Conservation (phyloP, 768 basidiomycete genomes). For the Russula lepida region DNA sequence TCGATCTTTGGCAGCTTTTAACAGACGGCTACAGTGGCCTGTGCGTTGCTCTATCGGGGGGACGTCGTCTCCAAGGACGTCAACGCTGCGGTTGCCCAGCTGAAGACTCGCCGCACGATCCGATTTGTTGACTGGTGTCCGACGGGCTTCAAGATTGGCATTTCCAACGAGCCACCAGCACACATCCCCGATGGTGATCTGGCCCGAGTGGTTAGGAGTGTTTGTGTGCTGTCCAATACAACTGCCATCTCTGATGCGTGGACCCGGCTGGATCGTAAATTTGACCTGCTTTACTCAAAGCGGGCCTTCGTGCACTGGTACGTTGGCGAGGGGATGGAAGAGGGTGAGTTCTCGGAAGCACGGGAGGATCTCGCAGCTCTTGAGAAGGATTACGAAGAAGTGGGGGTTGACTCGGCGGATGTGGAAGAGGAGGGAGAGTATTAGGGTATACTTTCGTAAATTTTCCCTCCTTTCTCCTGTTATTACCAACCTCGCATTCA, state of each 20-base stretch:
- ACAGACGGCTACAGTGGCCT: conserved; percentile 40
- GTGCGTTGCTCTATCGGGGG: conserved; percentile 64
- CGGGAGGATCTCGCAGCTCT: conserved; percentile 97
- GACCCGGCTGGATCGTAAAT: conserved; percentile 72
- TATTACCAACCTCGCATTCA: neutral
- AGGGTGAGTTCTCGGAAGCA: conserved; percentile 98
- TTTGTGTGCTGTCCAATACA: conserved; percentile 75
- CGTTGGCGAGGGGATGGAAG: conserved; percentile 74
- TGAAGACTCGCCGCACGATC: conserved; percentile 74
- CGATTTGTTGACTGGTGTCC: conserved; percentile 76
- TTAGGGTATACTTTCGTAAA: conserved; percentile 22
- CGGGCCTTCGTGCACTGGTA: conserved; percentile 52
- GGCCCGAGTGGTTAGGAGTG: conserved; percentile 62
- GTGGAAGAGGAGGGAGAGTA: conserved; percentile 45
- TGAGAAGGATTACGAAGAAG: conserved; percentile 94
- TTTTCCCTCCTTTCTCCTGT: too few relatives aligned
- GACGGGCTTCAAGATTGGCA: conserved; percentile 72
- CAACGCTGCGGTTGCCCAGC: conserved; percentile 61
- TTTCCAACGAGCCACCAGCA: conserved; percentile 73
- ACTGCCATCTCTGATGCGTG: conserved; percentile 68
- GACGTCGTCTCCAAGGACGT: conserved; percentile 74
- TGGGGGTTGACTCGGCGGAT: conserved; percentile 45
- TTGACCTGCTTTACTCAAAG: conserved; percentile 68
- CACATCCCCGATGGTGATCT: conserved; percentile 69
- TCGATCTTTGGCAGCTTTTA: neutral